Evolutionary conservation across 129 eudicot species (phyloP).

Genomic region (Lactuca sativa): DNA sequence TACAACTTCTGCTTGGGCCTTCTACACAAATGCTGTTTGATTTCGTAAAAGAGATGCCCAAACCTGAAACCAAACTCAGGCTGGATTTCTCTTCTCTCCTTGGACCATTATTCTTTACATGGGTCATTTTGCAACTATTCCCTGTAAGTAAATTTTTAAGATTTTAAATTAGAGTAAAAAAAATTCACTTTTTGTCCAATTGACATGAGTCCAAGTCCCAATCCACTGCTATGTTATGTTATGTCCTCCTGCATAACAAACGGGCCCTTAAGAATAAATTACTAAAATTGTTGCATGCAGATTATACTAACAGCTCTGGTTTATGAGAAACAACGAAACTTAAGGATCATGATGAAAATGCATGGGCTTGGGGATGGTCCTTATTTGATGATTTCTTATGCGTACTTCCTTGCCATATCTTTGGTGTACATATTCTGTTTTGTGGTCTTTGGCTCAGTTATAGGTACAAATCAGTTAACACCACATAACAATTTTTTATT

Average conservation of each 20-base stretch:
- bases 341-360: slow-evolving; percentile 99
- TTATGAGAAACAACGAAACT: slow-evolving; percentile 79
- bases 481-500: slow-evolving; percentile 1
- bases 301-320: slow-evolving; percentile 72
- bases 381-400: slow-evolving; percentile 90
- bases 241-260: too few species aligned
- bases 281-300: slow-evolving; percentile 48
- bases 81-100: slow-evolving; percentile 80
- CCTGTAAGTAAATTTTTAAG: slow-evolving; percentile 54
- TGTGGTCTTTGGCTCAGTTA: slow-evolving; percentile 69
- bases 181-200: too few species aligned
- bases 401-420: slow-evolving; percentile 81
- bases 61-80: slow-evolving; percentile 60
- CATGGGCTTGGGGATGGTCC: slow-evolving; percentile 99
- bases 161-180: too few species aligned
- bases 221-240: too few species aligned
- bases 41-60: slow-evolving; percentile 91
- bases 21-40: slow-evolving; percentile 63
- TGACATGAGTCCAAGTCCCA: too few species aligned
- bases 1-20: slow-evolving; percentile 61
- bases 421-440: slow-evolving; percentile 71
- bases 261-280: not conserved
- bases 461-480: slow-evolving; percentile 47
- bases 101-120: slow-evolving; percentile 79
- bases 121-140: slow-evolving; percentile 74